A percentile compares a stretch with the other conserved stretches of the same genome.
Conservation (phyloP, 306 rosid genomes). For the Myrica gale region DNA sequence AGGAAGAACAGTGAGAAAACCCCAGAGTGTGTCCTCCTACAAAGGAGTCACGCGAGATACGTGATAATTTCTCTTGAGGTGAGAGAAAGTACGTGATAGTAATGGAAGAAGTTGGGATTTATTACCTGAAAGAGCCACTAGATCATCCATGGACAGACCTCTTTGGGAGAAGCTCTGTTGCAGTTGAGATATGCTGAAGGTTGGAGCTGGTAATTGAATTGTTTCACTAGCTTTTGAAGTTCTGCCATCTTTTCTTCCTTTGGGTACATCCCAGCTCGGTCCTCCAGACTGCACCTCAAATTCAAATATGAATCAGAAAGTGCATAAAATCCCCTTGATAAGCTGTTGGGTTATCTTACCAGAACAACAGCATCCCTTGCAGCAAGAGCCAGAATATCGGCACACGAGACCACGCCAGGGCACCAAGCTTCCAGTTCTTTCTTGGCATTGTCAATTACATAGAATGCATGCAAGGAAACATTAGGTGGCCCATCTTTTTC, state of each 20-base stretch:
- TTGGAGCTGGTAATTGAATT: slow-evolving; percentile 63
- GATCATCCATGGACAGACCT: slow-evolving; percentile 50
- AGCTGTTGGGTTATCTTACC: slow-evolving; percentile 18
- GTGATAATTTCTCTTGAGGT: not conserved
- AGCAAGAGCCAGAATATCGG: slow-evolving; percentile 53
- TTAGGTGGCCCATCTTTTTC: slow-evolving; percentile 60
- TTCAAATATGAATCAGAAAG: slow-evolving; percentile 12
- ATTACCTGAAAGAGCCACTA: slow-evolving; percentile 58
- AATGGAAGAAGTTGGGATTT: not conserved
- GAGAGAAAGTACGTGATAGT: not conserved
- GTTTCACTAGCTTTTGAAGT: slow-evolving; percentile 75
- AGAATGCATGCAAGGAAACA: slow-evolving; percentile 46
- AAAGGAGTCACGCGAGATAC: slow-evolving; percentile 21
- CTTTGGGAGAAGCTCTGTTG: slow-evolving; percentile 48
- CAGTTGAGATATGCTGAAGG: slow-evolving; percentile 63
- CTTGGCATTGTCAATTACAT: slow-evolving; percentile 56
- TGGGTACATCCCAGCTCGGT: slow-evolving; percentile 70
- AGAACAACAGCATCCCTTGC: slow-evolving; percentile 55
- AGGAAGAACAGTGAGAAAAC: slow-evolving; percentile 79
- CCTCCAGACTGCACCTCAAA: slow-evolving; percentile 70
- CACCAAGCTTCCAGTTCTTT: slow-evolving; percentile 44
- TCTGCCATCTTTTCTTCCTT: slow-evolving; percentile 69
- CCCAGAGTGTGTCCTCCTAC: slow-evolving; percentile 93
- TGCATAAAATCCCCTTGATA: not conserved
- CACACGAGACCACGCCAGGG: slow-evolving; percentile 61